Evolutionary conservation across 441 rosid species (phyloP), one percentile per base, ranked within the genome.

Genomic region (Pelargonium australe): DNA sequence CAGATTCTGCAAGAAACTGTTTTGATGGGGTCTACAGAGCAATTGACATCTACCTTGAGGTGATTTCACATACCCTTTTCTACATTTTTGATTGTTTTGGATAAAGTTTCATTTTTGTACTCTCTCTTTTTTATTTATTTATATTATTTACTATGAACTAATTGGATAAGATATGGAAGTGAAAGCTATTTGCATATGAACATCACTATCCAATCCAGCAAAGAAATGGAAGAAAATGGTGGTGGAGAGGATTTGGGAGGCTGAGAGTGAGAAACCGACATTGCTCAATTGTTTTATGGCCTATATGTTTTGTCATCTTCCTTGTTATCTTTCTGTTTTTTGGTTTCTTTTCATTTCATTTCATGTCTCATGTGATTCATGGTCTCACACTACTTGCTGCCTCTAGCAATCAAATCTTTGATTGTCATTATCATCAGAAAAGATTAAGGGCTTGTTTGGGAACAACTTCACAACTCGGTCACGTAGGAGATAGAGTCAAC

Each of bases 21-120:
- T 87, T 81, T 72, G 92, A 88, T 80, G 89, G 88, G 45, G 83
- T 90, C 68, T 88, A 87, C 83, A 83, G 79, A 82, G 88, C 95
- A 66, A 83, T 90, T 72, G 91, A 90, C 65, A 83, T 85, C 77
- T 90, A 82, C 79, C 89, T 88, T 25, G 82, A 87, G 92, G 96
- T 87, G 60, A 83, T 77, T 37, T 68, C 43, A 1, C 49, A 69
- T 44, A 23, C 16, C 41, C 12, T 20, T 20, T 20, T 20, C 23
- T 20, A 20, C 23, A 20, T 20, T 20, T 20, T 20, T 20, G 23
- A 20, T 20, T 20, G 23, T 20, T 20, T 20, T 20, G 23, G 23
- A 20, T 20, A 20, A 20, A 20, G 23, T 20, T 20, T 20, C 23
- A 20, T 20, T 20, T 20, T 20, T n/a, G n/a, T n/a, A n/a, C n/a